Evolutionary conservation across 306 rosid genomes (phyloP).

Genomic region (Urtica urens): DNA sequence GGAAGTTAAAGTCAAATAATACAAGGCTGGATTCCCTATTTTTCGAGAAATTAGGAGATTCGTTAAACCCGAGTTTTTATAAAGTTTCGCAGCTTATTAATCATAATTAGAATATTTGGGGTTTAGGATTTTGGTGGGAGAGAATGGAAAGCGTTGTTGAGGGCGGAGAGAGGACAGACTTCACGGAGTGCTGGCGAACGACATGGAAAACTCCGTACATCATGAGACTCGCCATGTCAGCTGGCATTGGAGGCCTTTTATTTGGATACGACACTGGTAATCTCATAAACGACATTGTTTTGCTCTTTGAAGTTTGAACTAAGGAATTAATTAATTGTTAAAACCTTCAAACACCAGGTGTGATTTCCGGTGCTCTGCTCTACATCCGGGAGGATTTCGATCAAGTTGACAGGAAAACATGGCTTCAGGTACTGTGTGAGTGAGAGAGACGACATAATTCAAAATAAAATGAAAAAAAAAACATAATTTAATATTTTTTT

Average conservation of each 20-base stretch:
- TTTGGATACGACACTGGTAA: slow-evolving; percentile 85
- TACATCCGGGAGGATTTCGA: slow-evolving; percentile 64
- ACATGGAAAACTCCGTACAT: slow-evolving; percentile 54
- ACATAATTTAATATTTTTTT: not conserved
- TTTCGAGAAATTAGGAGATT: too few species aligned
- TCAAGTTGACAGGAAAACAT: slow-evolving; percentile 53
- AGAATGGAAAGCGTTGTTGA: slow-evolving; percentile 45
- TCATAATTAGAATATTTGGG: too few species aligned
- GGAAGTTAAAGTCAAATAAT: too few species aligned
- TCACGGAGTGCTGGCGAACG: slow-evolving; percentile 51
- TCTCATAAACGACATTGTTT: too few species aligned
- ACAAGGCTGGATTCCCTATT: too few species aligned
- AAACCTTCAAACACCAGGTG: too few species aligned
- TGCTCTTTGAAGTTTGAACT: too few species aligned
- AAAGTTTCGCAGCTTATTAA: too few species aligned
- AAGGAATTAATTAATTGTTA: too few species aligned
- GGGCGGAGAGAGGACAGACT: slow-evolving; percentile 32
- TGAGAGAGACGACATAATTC: not conserved
- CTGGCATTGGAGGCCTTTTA: slow-evolving; percentile 79
- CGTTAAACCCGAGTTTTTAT: too few species aligned
- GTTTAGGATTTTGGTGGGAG: too few species aligned
- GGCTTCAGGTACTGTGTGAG: slow-evolving; percentile 44
- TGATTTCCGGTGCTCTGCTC: slow-evolving; percentile 81
- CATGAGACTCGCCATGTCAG: slow-evolving; percentile 74
- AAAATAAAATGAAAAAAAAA: not conserved